A percentile compares a stretch with the other conserved stretches of the same genome.
These are phyloP conservation scores for Trichoderma brevicompactum DNA, from an alignment of 2,329 filamentous ascomycete species.

Conservation along the genomic window DNA sequence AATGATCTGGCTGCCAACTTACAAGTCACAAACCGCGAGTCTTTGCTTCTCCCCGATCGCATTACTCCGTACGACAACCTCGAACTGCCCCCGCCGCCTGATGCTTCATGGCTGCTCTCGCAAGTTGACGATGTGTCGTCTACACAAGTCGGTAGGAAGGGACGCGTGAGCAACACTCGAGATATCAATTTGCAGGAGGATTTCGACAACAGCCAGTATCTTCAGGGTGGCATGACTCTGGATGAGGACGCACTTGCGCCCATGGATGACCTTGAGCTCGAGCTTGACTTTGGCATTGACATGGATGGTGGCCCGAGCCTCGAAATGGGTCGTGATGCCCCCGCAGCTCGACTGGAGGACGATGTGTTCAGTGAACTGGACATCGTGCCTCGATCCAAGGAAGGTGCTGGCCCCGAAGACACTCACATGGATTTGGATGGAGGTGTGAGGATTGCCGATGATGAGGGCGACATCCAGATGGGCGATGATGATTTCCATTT, in stretches of 20 bases:
- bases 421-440: slow-evolving; percentile 61
- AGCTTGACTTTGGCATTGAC: slow-evolving; percentile 75
- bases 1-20: slow-evolving; percentile 90
- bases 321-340: slow-evolving; percentile 88
- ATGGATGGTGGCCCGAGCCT: slow-evolving; percentile 72
- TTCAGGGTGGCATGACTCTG: slow-evolving; percentile 66
- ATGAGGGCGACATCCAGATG: slow-evolving; percentile 68
- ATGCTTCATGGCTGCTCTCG: slow-evolving; percentile 81
- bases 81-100: slow-evolving; percentile 79
- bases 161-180: slow-evolving; percentile 61
- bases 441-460: slow-evolving; percentile 63
- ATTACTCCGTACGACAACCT: slow-evolving; percentile 89
- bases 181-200: slow-evolving; percentile 73
- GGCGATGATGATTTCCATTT: slow-evolving; percentile 67
- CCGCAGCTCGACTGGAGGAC: slow-evolving; percentile 69
- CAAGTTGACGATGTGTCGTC: slow-evolving; percentile 68
- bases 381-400: slow-evolving; percentile 60
- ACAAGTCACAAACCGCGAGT: slow-evolving; percentile 79
- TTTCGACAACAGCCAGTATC: slow-evolving; percentile 76
- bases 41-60: slow-evolving; percentile 85
- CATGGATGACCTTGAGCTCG: slow-evolving; percentile 70
- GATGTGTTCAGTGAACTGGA: slow-evolving; percentile 71
- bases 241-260: slow-evolving; percentile 63
- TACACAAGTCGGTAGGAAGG: slow-evolving; percentile 59
- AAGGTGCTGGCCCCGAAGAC: slow-evolving; percentile 58